Base-by-base conservation (phyloP, 768 basidiomycete species). In the Exidia glandulosa region DNA sequence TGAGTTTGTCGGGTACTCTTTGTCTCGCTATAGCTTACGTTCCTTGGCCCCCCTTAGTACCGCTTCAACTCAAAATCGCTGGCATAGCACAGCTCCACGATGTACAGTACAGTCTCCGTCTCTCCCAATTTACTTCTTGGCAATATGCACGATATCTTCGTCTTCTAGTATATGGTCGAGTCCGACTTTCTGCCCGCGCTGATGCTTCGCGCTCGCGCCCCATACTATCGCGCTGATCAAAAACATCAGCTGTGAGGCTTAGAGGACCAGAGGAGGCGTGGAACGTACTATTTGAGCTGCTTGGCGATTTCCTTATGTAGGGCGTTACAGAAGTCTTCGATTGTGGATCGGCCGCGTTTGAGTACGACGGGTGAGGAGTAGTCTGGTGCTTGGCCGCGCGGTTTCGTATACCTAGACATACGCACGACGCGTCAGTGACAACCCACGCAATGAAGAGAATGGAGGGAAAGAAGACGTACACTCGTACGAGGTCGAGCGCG, bases 301-400 rank as follows among this genome's bases (percentile, higher is more conserved):
- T 95, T 95, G 10, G 90, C 86, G 57, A 97, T 98, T 71, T 96
- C 94, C 74, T 95, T 96, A 74, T 97, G 95, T 61, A 97, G 95
- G 13, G 90, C 78, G 68, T 80, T 88, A 72, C 93, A 96, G 71
- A 96, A 94, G 67, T 95, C 91, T 62, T 94, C 93, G 10, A 98
- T 77, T 0, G 86, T 72, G 69, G 75, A 79, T 63, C 77, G 78
- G 25, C 79, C 79, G 19, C 73, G 81, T 27, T 82, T 83, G 1
- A 99, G 78, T 1, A 98, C 94, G 56, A 98, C 96, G 0, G 96
- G 96, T 19, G 85, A 72, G 2, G 81, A 79, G 71, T 98, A 99
- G 71, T 99, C 96, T 19, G 96, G 96, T 32, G 86, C 74, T 57
- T 86, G 79, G 5, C 94, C 94, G 56, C 92, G 85, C 3, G 96